phyloP scores from a whole-genome alignment of 257 asterid species.

The Solanum chmielewskii region DNA sequence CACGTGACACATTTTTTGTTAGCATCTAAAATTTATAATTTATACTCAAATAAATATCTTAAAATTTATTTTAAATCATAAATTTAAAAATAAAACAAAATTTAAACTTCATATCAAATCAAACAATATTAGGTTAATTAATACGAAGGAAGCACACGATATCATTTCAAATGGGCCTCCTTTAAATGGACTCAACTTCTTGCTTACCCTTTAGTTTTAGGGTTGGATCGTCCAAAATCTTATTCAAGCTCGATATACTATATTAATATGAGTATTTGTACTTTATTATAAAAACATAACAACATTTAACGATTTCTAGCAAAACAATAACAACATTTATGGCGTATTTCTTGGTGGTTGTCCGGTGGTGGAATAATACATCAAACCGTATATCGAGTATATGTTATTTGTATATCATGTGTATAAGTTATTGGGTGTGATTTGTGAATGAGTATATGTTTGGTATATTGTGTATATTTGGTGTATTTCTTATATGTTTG shows the following conservation, averaged over 20 bases:
- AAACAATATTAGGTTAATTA: neutral
- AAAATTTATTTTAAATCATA: too few species aligned
- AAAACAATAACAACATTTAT: neutral
- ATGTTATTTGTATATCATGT: neutral
- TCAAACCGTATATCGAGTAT: neutral
- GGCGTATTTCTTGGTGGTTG: neutral
- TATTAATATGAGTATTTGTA: neutral
- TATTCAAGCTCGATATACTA: neutral
- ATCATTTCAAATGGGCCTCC: neutral
- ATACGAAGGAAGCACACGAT: neutral
- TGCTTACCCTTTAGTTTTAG: neutral
- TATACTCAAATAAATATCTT: too few species aligned
- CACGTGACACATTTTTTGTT: too few species aligned
- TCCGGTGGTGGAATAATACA: neutral
- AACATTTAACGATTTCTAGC: neutral
- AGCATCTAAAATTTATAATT: too few species aligned
- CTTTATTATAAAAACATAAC: neutral
- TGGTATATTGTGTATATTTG: neutral
- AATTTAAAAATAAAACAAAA: too few species aligned
- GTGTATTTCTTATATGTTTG: neutral
- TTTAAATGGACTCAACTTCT: neutral
- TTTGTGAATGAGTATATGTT: neutral
- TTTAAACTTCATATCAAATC: neutral
- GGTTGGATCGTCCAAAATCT: neutral
- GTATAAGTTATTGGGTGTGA: neutral